phyloP scores from a whole-genome alignment of 2,329 filamentous ascomycete genomes.

The Aspergillus sp. region DNA sequence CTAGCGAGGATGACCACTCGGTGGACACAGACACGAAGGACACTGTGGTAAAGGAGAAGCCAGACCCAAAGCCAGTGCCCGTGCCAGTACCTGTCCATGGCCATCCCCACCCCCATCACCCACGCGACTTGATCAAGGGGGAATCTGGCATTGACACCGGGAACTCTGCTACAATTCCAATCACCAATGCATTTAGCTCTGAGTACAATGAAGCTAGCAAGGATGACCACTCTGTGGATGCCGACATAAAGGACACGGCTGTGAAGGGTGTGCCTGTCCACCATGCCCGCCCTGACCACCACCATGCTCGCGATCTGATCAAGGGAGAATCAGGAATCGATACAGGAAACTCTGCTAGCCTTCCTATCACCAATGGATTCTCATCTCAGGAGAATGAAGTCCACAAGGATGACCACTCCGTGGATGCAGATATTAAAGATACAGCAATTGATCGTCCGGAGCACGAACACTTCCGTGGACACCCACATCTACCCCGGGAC shows the following conservation, averaged over 20 bases:
- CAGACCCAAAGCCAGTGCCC: neutral
- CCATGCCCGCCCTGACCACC: conserved; percentile 10
- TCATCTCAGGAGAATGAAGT: conserved; percentile 17
- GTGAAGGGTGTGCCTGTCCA: neutral
- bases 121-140: conserved; percentile 21
- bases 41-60: neutral
- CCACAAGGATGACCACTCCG: conserved; percentile 27
- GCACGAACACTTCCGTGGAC: neutral
- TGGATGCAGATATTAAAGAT: conserved; percentile 22
- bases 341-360: conserved; percentile 12
- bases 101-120: neutral
- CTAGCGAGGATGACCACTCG: neutral
- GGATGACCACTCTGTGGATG: conserved; percentile 9
- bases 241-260: neutral
- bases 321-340: conserved; percentile 23
- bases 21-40: neutral
- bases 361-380: conserved; percentile 14
- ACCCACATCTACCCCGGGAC: neutral
- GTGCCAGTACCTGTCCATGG: neutral
- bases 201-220: neutral
- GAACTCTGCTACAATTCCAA: conserved; percentile 16
- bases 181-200: conserved; percentile 1
- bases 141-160: conserved; percentile 24
- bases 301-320: neutral
- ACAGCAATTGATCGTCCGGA: neutral